Base-by-base conservation (phyloP, 768 basidiomycete species). In the Boletus bicolor region DNA sequence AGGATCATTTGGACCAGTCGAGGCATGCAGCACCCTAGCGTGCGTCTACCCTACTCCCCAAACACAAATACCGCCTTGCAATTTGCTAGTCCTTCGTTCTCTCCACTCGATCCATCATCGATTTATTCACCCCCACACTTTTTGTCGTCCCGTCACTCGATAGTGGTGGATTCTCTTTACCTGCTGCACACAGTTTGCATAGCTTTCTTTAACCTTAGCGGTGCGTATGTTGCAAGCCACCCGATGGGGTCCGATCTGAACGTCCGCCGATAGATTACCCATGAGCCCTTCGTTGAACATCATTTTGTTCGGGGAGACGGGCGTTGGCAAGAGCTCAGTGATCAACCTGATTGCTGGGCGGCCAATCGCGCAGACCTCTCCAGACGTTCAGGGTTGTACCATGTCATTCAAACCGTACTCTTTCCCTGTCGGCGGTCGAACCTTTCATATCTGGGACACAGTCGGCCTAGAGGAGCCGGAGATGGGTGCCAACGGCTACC, bases 261-360 rank as follows among this genome's bases (percentile, higher is more conserved):
- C 28, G 14, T 11, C 32, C 17, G 35, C 32, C 17, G 35, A 56
- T 48, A 65, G 64, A 52, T 21, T 44, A 49, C 21, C 14, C 59
- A 66, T 68, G 64, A 49, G 52, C 39, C 36, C 59, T 32, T 58
- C 61, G 37, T 47, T 68, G 47, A 79, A 79, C 55, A 65, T 78
- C 51, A 68, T 79, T 41, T 39, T 79, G 2, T 79, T 79, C 52
- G 79, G 79, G 7, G 77, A 78, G 60, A 72, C 74, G 0, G 78
- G 78, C 15, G 58, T 69, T 2, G 69, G 69, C n/a, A 71, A 71
- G 61, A 71, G 71, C 56, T 71, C 69, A 9, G 64, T 71, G 57
- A 71, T 72, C 58, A 71, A 71, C 52, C 54, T 71, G 59, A 65
- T 73, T 52, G 65, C 70, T 39, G 70, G 71, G 24, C 24, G 41